These are phyloP conservation scores for Nothophytophthora sp. DNA, from an alignment of 352 stramenopile genomes.

Conservation along the genomic window DNA sequence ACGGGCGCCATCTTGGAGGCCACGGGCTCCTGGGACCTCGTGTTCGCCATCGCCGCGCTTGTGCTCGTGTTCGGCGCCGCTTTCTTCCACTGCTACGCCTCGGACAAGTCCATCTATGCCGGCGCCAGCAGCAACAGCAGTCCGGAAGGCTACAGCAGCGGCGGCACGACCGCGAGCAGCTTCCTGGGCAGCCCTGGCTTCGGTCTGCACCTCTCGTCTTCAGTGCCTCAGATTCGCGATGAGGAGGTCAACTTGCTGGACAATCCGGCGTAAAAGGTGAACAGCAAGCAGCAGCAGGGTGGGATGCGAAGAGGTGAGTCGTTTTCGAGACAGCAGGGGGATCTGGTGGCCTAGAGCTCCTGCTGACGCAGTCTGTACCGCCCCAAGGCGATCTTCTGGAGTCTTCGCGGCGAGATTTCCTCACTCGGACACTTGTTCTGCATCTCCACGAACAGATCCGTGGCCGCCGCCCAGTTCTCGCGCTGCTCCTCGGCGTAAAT, in stretches of 20 bases:
- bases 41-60: constrained; percentile 77
- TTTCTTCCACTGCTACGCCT: constrained; percentile 80
- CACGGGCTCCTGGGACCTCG: constrained; percentile 78
- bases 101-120: constrained; percentile 76
- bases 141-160: constrained; percentile 22
- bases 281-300: neutral
- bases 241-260: constrained; percentile 62
- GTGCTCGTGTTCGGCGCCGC: constrained; percentile 70
- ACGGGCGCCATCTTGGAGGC: constrained; percentile 77
- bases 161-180: constrained; percentile 32
- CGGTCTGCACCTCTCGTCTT: constrained; percentile 29
- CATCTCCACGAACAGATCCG: constrained; percentile 78
- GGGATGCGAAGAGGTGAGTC: neutral
- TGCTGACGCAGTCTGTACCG: constrained; percentile 51
- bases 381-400: constrained; percentile 67
- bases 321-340: constrained; percentile 1
- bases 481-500: constrained; percentile 72
- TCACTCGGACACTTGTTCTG: constrained; percentile 51
- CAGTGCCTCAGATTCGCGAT: constrained; percentile 35
- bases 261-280: constrained; percentile 24
- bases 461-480: constrained; percentile 67
- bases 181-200: constrained; percentile 28
- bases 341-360: constrained; percentile 23
- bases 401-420: constrained; percentile 43
- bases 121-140: constrained; percentile 3